Evolutionary conservation across 441 rosid species (phyloP), one percentile per base, ranked within the genome.

Genomic region (Arabidopsis hybrid): DNA sequence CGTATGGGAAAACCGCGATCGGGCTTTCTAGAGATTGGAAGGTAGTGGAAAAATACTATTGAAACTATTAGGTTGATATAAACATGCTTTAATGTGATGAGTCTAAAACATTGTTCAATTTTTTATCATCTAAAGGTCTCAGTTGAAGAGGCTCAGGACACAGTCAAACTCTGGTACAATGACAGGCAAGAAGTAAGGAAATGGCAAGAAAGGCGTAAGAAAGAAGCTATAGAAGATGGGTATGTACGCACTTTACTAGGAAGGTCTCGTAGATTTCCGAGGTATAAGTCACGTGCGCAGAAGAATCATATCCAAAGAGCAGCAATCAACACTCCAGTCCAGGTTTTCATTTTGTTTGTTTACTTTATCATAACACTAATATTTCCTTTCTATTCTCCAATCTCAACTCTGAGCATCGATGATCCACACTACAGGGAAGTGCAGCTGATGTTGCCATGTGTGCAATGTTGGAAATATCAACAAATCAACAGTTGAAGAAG

Each of bases 401-500:
- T 71, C 69, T 71, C 61, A 14, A 73, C 7, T 73, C 60, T 40
- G 40, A 34, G 53, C 39, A 71, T 55, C 57, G 17, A 13, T 56
- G 55, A 17, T 59, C 61, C 36, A 16, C 69, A 61, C n/a, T 60
- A 76, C 93, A 95, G 99, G 98, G 99, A 72, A 92, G 98, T 85
- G 98, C 99, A 39, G 99, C 99, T 75, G 97, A 95, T 80, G 97
- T 95, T 70, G 99, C 99, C 60, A 95, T 91, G 96, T 91, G 97
- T 63, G 99, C 99, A 40, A 95, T 95, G 99, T 72, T 95, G 74
- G 87, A 87, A 85, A 92, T 95, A 85, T 73, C 91, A 53, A 85
- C 56, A 65, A 91, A 95, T 72, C 64, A 60, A 34, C 79, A 67
- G 12, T 76, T 95, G 72, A 80, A 86, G 77, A 91, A 89, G 74